Percentiles rank a stretch among this genome's conserved stretches.
Evolutionary conservation across 2,329 filamentous ascomycete genomes (phyloP).

Genomic region (Phoma sp.): DNA sequence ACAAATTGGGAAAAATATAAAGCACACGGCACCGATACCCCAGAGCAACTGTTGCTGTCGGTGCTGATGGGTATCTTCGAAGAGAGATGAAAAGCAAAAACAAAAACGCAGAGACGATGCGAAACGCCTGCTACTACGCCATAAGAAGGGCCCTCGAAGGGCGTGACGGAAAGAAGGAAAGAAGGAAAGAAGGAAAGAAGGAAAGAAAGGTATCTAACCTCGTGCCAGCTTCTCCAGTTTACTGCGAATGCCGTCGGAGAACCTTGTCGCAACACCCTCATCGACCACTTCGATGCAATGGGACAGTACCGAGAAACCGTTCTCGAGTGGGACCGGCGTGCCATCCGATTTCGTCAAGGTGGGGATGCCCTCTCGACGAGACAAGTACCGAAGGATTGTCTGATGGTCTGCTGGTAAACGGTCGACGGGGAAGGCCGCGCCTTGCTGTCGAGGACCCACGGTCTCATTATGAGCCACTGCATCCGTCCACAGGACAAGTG

Average conservation of each 20-base stretch:
- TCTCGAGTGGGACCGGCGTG: slow-evolving; percentile 55
- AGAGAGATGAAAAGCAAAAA: slow-evolving; percentile 22
- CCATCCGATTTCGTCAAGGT: slow-evolving; percentile 61
- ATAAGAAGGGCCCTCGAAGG: background rate
- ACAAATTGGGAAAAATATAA: slow-evolving; percentile 2
- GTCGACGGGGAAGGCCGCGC: slow-evolving; percentile 60
- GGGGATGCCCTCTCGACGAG: slow-evolving; percentile 61
- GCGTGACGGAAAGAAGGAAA: too few relatives aligned
- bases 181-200: slow-evolving; percentile 7
- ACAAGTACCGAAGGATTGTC: slow-evolving; percentile 60
- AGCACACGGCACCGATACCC: slow-evolving; percentile 12
- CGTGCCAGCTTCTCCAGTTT: slow-evolving; percentile 59
- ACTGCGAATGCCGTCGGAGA: slow-evolving; percentile 62
- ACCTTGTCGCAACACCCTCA: slow-evolving; percentile 60
- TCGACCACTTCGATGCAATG: slow-evolving; percentile 63
- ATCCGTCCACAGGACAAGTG: slow-evolving; percentile 55
- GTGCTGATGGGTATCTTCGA: slow-evolving; percentile 24
- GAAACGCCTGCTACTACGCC: slow-evolving; percentile 17
- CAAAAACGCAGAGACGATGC: slow-evolving; percentile 7
- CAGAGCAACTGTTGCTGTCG: slow-evolving; percentile 23
- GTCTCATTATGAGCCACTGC: slow-evolving; percentile 62
- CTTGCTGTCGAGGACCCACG: slow-evolving; percentile 44
- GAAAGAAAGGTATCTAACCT: slow-evolving; percentile 18
- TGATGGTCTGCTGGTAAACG: slow-evolving; percentile 60
- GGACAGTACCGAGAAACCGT: slow-evolving; percentile 57